Base-by-base conservation (phyloP, 306 rosid species). In the Carpinus viminea region DNA sequence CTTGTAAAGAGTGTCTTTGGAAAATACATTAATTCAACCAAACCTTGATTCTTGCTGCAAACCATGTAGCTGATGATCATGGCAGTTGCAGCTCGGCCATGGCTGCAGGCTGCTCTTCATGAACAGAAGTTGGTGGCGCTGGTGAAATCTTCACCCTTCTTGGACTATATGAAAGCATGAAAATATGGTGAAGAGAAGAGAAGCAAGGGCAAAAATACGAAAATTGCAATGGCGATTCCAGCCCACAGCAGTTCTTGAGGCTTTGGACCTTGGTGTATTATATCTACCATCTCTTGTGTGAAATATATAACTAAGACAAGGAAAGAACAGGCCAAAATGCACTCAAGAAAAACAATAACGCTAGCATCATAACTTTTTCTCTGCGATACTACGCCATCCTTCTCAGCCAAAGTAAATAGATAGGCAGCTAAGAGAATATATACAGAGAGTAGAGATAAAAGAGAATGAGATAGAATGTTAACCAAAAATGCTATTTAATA, bases 121-220 rank as follows among this genome's bases (percentile, higher is more conserved):
- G 83, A 16, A 53, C 68, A 69, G 83, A 43, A 70, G 50, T 54
- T 16, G 83, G 86, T 12, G 83, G 86, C 50, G 81, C 72, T 48
- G 89, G 87, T 53, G 74, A 87, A 85, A 89, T 74, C 81, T 89
- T 85, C 68, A 47, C 6, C 81, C 61, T 34, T 57, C 54, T 7
- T 79, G 59, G 38, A 62, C 26, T 20, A 70, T 77, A 48, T 54
- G 74, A 74, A 73, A 73, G 5, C 86, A 81, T 62, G 84, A 78
- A 62, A 78, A 77, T 15, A 76, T 48, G n/a, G 81, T 72, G 52
- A 85, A 65, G 1, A 82, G 38, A 60, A 76, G 20, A 74, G 85
- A 89, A 57, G 85, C 85, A 77, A 83, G 68, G 65, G 83, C 73
- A 74, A 75, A 84, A 28, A 83, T 72, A 78, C 51, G 73, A 83